Percentiles rank a stretch among this genome's conserved stretches.
Conservation (phyloP, 768 basidiomycete species). For the Cystobasidium ongulense region DNA sequence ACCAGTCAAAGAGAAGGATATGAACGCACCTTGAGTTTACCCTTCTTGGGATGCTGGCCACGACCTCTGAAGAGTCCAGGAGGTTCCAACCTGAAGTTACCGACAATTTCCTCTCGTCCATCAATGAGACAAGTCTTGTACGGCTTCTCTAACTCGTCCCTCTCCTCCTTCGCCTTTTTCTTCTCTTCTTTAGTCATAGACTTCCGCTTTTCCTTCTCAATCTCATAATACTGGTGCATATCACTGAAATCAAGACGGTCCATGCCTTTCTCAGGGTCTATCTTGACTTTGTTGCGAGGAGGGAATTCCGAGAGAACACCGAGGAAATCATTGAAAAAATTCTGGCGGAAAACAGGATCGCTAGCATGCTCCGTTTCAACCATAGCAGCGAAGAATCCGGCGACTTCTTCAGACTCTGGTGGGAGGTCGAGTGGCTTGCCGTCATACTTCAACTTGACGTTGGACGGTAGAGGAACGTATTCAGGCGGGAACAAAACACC, state of each 20-base stretch:
- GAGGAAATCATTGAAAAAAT: constrained; percentile 90
- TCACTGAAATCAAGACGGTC: constrained; percentile 85
- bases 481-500: constrained; percentile 94
- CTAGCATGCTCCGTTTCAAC: constrained; percentile 84
- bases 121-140: constrained; percentile 82
- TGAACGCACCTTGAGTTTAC: constrained; percentile 68
- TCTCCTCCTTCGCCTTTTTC: constrained; percentile 77
- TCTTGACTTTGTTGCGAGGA: constrained; percentile 62
- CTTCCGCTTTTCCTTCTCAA: constrained; percentile 88
- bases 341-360: constrained; percentile 79
- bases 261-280: constrained; percentile 50
- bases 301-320: constrained; percentile 68
- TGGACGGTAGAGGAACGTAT: constrained; percentile 76
- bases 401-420: constrained; percentile 85
- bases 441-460: constrained; percentile 90
- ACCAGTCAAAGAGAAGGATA: neutral
- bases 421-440: constrained; percentile 72
- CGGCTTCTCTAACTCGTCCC: constrained; percentile 72
- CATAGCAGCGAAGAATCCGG: constrained; percentile 88
- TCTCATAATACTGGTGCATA: constrained; percentile 86
- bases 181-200: constrained; percentile 73
- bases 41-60: constrained; percentile 97
- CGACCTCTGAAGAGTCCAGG: constrained; percentile 97
- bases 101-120: constrained; percentile 93
- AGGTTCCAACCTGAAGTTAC: constrained; percentile 96